Percentiles rank a stretch among this genome's conserved stretches.
These are phyloP conservation scores for Parmelia sp. DNA, from an alignment of 495 filamentous ascomycete species.

Conservation along the genomic window DNA sequence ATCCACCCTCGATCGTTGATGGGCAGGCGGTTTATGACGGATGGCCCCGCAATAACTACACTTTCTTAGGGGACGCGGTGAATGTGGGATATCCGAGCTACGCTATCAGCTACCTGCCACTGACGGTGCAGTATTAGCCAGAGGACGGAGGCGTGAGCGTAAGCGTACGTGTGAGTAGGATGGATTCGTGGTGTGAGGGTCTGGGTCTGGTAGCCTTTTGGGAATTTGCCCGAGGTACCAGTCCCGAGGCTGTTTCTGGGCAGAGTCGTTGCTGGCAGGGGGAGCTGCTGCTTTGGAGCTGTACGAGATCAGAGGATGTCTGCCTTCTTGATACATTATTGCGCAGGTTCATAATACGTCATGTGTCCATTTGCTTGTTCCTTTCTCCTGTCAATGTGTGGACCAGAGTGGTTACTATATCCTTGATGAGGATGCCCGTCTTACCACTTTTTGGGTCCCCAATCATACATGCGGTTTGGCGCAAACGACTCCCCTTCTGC, in stretches of 20 bases:
- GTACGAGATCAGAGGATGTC: not conserved
- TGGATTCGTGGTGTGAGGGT: not conserved
- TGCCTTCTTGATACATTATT: not conserved
- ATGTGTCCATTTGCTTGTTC: not conserved
- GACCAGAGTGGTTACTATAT: not conserved
- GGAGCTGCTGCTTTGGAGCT: not conserved
- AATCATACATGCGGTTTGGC: too few species aligned
- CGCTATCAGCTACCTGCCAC: not conserved
- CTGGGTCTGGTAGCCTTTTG: not conserved
- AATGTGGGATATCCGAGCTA: conserved; percentile 10
- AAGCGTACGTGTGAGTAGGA: not conserved
- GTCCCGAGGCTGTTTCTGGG: not conserved
- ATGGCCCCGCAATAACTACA: not conserved
- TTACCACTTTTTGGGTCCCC: too few species aligned
- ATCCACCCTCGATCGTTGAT: not conserved
- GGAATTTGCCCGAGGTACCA: not conserved
- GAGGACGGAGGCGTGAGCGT: not conserved
- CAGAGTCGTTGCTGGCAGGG: not conserved
- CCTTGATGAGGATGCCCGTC: not conserved
- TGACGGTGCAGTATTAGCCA: not conserved
- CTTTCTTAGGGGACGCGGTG: not conserved
- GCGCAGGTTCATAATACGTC: not conserved
- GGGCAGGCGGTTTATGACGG: not conserved
- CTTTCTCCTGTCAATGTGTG: not conserved
- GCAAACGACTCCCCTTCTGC: too few species aligned